phyloP scores from a whole-genome alignment of 345 rosid genomes.

The Microcos paniculata region DNA sequence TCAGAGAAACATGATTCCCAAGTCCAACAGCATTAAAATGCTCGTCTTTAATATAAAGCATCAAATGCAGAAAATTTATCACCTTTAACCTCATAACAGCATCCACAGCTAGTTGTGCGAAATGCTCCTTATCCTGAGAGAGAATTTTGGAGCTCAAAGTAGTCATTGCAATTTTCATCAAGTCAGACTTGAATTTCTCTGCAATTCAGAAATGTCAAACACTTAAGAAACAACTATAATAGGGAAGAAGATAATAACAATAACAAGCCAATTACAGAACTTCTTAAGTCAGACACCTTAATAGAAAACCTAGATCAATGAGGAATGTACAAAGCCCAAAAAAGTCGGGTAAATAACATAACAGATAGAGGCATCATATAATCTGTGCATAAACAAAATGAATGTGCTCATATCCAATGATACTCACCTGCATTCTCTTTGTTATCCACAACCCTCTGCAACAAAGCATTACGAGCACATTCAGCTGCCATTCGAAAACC shows the following conservation, averaged over 20 bases:
- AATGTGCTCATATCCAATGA: constrained; percentile 2
- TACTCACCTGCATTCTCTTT: constrained; percentile 72
- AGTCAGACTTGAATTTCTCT: constrained; percentile 83
- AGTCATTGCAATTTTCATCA: constrained; percentile 90
- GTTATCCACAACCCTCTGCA: constrained; percentile 68
- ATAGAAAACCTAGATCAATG: not conserved
- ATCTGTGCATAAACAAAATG: not conserved
- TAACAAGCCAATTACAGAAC: not conserved
- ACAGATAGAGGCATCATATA: not conserved
- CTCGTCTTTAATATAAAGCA: not conserved
- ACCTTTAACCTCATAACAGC: constrained; percentile 95
- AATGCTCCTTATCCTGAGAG: constrained; percentile 90
- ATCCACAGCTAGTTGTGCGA: constrained; percentile 86
- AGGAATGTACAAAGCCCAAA: not conserved
- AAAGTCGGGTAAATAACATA: not conserved
- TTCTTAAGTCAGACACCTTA: not conserved
- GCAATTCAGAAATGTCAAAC: constrained; percentile 32
- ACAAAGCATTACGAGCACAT: constrained; percentile 78
- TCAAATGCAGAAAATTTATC: not conserved
- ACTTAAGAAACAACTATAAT: constrained; percentile 2
- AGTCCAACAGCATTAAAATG: not conserved
- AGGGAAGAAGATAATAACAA: not conserved
- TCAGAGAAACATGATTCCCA: not conserved
- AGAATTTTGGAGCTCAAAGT: constrained; percentile 92
- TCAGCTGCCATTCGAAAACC: constrained; percentile 97